Base-by-base conservation (phyloP, 2,329 filamentous ascomycete species). In the Diaporthe caulivora region DNA sequence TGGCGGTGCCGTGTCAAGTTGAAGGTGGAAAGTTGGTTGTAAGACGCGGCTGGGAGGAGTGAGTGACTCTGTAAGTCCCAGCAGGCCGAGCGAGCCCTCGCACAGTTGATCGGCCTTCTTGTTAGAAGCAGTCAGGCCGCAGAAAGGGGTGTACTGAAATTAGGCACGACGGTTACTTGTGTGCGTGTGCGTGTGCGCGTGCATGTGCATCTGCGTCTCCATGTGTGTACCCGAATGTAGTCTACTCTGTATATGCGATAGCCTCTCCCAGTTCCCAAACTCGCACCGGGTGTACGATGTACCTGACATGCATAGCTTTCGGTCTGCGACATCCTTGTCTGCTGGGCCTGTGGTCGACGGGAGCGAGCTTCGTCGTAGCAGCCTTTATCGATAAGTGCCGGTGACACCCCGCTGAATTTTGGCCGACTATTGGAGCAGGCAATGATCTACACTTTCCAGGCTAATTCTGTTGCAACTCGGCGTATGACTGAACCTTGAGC, bases 341-440 rank as follows among this genome's bases (percentile, higher is more conserved):
- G n/a, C 26, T 29, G 49, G 24, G 37, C 31, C 24, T 9, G 13
- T 34, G 65, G 55, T 69, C 65, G 49, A 15, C 40, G 31, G 31
- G 10, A 40, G 31, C 42, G 18, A 34, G 34, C n/a, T 10, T 3
- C 8, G 44, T n/a, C n/a, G n/a, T n/a, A n/a, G n/a, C n/a, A n/a
- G n/a, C n/a, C n/a, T n/a, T 62, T 71, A 71, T 71, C 68, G 68
- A 71, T 71, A 71, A 29, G 18, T 2, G 7, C 29, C 1, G 10
- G 34, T 49, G 21, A 34, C 51, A 55, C 31, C 68, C 68, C 68
- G 68, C 68, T 60, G 57, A 71, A 71, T 42, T 71, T 71, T 65
- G 60, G 60, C 29, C 44, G 51, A 31, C 60, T 64, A 24, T 34
- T 8, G 29, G 15, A n/a, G n/a, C n/a, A 15, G 5, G 40, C 13